Conservation (phyloP, 441 rosid genomes). For the Hypseocharis bilobata region DNA sequence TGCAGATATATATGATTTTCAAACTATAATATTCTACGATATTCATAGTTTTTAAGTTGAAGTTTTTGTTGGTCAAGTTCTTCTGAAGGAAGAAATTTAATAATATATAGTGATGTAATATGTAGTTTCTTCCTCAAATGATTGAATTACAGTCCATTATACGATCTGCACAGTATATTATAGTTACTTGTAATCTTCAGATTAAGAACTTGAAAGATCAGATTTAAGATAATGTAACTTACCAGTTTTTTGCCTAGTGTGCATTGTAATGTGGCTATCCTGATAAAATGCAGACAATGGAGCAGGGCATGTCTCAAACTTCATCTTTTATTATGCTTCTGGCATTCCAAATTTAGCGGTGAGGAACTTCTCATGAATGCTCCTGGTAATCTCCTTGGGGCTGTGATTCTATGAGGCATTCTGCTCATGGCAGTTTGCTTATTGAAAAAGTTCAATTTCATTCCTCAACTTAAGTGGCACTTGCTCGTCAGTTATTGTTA, state of each 20-base stretch:
- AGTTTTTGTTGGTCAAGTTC: background rate
- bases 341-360: slow-evolving; percentile 61
- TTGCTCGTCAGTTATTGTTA: background rate
- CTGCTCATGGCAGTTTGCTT: slow-evolving; percentile 22
- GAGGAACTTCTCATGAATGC: slow-evolving; percentile 51
- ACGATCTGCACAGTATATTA: background rate
- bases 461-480: background rate
- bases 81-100: background rate
- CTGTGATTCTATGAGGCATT: slow-evolving; percentile 26
- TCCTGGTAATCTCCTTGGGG: slow-evolving; percentile 33
- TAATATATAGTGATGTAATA: background rate
- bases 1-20: background rate
- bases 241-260: slow-evolving; percentile 12
- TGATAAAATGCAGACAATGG: slow-evolving; percentile 40
- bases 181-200: background rate
- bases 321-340: slow-evolving; percentile 48
- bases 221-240: background rate
- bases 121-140: background rate
- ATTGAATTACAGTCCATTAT: background rate
- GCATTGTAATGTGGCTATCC: slow-evolving; percentile 15
- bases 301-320: slow-evolving; percentile 38
- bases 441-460: background rate
- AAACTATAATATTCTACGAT: background rate
- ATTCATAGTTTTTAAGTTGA: background rate
- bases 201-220: background rate